These are phyloP conservation scores for Rhipidocladum racemiflorum DNA, from an alignment of 176 grass and related monocot genomes.

Conservation along the genomic window DNA sequence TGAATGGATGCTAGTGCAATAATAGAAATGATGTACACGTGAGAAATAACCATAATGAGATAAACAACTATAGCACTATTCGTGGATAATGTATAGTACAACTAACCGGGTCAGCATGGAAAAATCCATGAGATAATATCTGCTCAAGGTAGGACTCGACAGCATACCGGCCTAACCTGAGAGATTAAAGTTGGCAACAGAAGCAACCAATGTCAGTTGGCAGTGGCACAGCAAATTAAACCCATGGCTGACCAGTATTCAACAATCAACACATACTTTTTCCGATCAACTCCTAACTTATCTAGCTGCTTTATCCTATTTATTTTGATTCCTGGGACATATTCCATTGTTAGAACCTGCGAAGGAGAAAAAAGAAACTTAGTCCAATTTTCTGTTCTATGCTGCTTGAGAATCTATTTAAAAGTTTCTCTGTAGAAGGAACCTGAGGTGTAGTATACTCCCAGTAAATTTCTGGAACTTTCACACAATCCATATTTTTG, in stretches of 20 bases:
- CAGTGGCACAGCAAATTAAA: conserved; percentile 27
- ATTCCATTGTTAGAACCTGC: conserved; percentile 99
- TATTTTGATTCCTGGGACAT: conserved; percentile 99
- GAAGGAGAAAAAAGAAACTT: conserved; percentile 12
- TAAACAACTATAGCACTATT: conserved; percentile 4
- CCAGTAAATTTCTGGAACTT: conserved; percentile 89
- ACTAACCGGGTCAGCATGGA: conserved; percentile 96
- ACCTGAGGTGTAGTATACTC: conserved; percentile 96
- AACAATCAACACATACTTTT: conserved; percentile 56
- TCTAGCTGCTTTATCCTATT: conserved; percentile 99
- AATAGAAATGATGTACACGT: background rate
- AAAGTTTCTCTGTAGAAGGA: conserved; percentile 34
- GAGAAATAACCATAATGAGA: background rate
- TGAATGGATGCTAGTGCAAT: conserved; percentile 7
- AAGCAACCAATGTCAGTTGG: conserved; percentile 36
- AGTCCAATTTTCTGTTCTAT: background rate
- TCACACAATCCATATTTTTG: conserved; percentile 81
- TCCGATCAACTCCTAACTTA: conserved; percentile 90
- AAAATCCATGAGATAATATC: conserved; percentile 97
- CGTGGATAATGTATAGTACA: background rate
- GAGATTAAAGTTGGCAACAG: conserved; percentile 1
- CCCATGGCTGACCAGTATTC: background rate
- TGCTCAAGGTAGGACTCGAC: conserved; percentile 99
- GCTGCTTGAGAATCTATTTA: conserved; percentile 20
- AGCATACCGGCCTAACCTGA: conserved; percentile 88